Evolutionary conservation across 78 protist species (phyloP), one percentile per base, ranked within the genome.

Genomic region (Dictyostelium capitatum): DNA sequence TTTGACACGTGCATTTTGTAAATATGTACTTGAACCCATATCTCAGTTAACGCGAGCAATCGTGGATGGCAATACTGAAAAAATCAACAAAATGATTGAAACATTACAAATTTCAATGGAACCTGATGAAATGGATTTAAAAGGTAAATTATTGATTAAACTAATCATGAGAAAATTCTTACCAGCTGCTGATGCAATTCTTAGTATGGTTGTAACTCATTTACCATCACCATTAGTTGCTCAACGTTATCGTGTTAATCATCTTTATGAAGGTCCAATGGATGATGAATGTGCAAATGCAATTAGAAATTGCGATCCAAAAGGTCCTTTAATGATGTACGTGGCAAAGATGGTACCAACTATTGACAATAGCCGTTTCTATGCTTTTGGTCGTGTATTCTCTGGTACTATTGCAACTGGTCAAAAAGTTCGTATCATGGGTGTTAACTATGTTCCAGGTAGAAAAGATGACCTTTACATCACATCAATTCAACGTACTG

Each of bases 271-370:
- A 48, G 99, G 99, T 23, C 98, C 99, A 41, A 12, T 53, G 50
- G 99, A 99, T 83, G 99, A 98, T 79, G 96, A 11, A 23, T 47
- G 30, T 23, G 97, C 96, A 14, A 1, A 5, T 7, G 91, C 95
- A 14, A 82, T 96, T n/a, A 32, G 30, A 2, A 51, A 80, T 48
- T 98, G 99, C 84, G 97, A 99, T 97, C 97, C 98, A 48, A 65
- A 78, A 11, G 99, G 98, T 11, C 99, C 99, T 3, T 96, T 99
- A 56, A 75, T 98, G 96, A 72, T 99, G 97, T 99, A 99, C 97
- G 96, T 99, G 59, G 95, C 99, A 59, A 99, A 99, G 98, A 98
- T 99, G 99, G 98, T 99, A 23, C 99, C 99, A 73, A 17, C n/a
- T 4, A 20, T 82, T 19, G 99, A 97, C 90, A 96, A 90, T 79